Base-by-base conservation (phyloP, 1,284 basidiomycete species). In the Gymnopus androsaceus region DNA sequence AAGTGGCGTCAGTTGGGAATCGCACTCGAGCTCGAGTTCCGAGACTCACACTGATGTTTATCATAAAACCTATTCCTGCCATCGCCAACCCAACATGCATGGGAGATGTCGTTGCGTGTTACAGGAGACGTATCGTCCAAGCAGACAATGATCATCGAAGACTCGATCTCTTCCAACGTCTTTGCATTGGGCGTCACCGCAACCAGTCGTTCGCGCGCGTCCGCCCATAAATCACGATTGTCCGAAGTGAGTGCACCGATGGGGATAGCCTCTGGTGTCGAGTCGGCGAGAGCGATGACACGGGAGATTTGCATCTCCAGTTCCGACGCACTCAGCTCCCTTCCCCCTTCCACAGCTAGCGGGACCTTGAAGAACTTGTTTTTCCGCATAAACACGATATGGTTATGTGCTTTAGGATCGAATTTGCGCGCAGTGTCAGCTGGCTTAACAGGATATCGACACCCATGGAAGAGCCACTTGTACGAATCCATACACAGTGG, bases 401-500 rank as follows among this genome's bases (percentile, higher is more conserved):
- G 94, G 67, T 97, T 91, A 75, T 98, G 82, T 21, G 78, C 72
- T 46, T 76, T 71, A 4, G 90, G 77, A 63, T 93, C 85, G 71
- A 93, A 96, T 71, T 95, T 95, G 58, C 75, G 74, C 3, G 94
- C 93, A 0, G 85, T 90, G 69, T 99, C 96, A 7, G 87, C 84
- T 0, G 91, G 90, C 63, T 89, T 87, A 54, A 79, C 81, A 3
- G 96, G 97, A 69, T 95, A 89, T 27, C 96, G 87, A 42, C 82
- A 86, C 3, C 94, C 80, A 73, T 98, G 97, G 84, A 99, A 98
- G 80, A 95, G 80, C 88, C 94, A 95, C 71, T 93, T 88, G 83
- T 96, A 98, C n/a, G 94, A 94, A 3, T 80, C 81, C 92, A 96
- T 96, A 74, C 91, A 91, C n/a, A 99, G 77, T 1, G 95, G 93